Conservation (phyloP, 1,284 basidiomycete species). For the Leccinum pachyderme region DNA sequence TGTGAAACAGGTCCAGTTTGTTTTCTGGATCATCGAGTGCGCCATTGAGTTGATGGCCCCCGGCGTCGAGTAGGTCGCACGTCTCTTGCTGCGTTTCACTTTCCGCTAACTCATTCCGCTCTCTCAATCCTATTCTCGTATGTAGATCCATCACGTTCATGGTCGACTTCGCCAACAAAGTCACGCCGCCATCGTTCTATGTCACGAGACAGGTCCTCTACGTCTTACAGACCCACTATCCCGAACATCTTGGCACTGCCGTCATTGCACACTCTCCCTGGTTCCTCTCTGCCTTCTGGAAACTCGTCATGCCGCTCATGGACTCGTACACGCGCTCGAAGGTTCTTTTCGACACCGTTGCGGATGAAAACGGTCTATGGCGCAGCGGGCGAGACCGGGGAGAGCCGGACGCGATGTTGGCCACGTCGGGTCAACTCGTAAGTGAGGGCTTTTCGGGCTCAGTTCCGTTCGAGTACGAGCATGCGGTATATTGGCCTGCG, state of each 20-base stretch:
- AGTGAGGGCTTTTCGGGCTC: slow-evolving; percentile 61
- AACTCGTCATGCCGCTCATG: slow-evolving; percentile 77
- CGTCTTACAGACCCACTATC: slow-evolving; percentile 88
- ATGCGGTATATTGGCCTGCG: slow-evolving; percentile 72
- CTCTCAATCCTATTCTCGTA: no score
- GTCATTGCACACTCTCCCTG: slow-evolving; percentile 84
- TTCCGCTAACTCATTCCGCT: not conserved
- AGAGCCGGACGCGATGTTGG: slow-evolving; percentile 50
- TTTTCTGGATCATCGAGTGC: slow-evolving; percentile 76
- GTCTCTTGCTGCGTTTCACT: not conserved
- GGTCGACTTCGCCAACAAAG: slow-evolving; percentile 80
- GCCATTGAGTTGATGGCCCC: slow-evolving; percentile 71
- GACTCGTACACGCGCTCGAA: slow-evolving; percentile 76
- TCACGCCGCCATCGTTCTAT: slow-evolving; percentile 72
- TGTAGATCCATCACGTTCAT: slow-evolving; percentile 67
- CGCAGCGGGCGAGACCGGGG: slow-evolving; percentile 18
- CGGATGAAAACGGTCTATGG: slow-evolving; percentile 24
- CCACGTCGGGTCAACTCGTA: slow-evolving; percentile 56
- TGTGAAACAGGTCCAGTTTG: slow-evolving; percentile 71
- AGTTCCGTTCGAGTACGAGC: slow-evolving; percentile 63
- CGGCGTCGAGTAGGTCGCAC: slow-evolving; percentile 64
- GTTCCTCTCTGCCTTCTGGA: slow-evolving; percentile 79
- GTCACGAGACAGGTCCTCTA: slow-evolving; percentile 66
- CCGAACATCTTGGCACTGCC: slow-evolving; percentile 87
- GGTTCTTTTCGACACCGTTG: slow-evolving; percentile 64